Conservation (phyloP, 139 green algal species). For the Closterium sp. region DNA sequence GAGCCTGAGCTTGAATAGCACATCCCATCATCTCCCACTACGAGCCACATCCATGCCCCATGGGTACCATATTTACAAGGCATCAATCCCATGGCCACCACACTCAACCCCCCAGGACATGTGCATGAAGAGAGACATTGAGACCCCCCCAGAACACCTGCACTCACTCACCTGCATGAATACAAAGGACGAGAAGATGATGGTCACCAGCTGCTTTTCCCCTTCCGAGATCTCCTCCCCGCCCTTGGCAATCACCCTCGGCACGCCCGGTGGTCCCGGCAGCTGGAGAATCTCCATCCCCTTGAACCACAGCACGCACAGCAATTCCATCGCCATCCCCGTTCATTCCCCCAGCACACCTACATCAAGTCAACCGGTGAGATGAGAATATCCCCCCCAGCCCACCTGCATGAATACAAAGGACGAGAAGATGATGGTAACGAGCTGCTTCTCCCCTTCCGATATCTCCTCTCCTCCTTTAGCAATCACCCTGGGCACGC, state of each 20-base stretch:
- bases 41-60: neutral
- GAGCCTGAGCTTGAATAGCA: too few relatives aligned
- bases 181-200: conserved; percentile 96
- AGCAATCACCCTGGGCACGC: neutral
- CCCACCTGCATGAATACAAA: conserved; percentile 80
- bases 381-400: neutral
- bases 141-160: too few relatives aligned
- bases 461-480: neutral
- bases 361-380: too few relatives aligned
- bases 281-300: too few relatives aligned
- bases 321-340: neutral
- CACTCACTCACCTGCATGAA: conserved; percentile 56
- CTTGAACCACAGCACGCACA: too few relatives aligned
- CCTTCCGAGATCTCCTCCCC: too few relatives aligned
- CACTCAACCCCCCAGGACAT: too few relatives aligned
- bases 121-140: too few relatives aligned
- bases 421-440: conserved; percentile 85
- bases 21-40: too few relatives aligned
- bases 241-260: neutral
- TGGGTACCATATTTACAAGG: neutral
- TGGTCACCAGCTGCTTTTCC: conserved; percentile 35
- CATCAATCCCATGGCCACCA: neutral
- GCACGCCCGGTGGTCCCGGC: too few relatives aligned
- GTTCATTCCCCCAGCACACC: neutral
- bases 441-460: neutral